These are phyloP conservation scores for Coemansia nantahalensis DNA, from an alignment of 192 early-diverging fungal genomes.

Conservation along the genomic window DNA sequence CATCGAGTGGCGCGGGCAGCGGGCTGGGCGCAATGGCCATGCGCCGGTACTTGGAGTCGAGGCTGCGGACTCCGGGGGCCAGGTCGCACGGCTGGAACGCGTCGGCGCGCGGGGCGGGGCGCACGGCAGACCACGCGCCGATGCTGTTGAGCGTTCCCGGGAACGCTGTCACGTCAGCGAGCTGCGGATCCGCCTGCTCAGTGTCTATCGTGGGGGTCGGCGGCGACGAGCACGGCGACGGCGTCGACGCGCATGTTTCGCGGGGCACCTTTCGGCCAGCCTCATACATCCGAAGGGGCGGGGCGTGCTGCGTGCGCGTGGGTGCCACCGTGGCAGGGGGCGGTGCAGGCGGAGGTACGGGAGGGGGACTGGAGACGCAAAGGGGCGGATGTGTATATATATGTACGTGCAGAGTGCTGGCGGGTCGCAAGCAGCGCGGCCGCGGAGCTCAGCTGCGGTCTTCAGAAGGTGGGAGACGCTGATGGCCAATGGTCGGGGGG, in stretches of 20 bases:
- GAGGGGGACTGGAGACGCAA: background rate
- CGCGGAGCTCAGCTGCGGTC: constrained; percentile 1
- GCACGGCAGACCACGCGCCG: constrained; percentile 45
- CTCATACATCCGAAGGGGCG: constrained; percentile 20
- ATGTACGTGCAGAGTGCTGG: constrained; percentile 3
- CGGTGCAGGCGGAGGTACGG: background rate
- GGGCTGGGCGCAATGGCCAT: constrained; percentile 17
- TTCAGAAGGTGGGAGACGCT: background rate
- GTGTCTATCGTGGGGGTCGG: constrained; percentile 29
- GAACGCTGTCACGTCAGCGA: constrained; percentile 20
- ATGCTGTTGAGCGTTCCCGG: constrained; percentile 41
- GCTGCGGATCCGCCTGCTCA: constrained; percentile 17
- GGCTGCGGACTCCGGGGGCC: constrained; percentile 15
- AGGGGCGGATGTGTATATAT: constrained; percentile 9
- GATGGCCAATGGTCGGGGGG: constrained; percentile 32
- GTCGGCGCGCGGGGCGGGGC: constrained; percentile 14
- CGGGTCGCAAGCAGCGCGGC: constrained; percentile 7
- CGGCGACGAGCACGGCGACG: constrained; percentile 38
- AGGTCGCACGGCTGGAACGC: constrained; percentile 5
- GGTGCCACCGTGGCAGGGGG: too few relatives aligned
- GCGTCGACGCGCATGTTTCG: constrained; percentile 31
- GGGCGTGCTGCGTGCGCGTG: background rate
- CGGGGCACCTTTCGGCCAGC: constrained; percentile 21
- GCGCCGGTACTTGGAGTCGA: constrained; percentile 24
- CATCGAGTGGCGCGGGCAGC: background rate